These are phyloP conservation scores for Solanum lycopersicoides DNA, from an alignment of 257 asterid genomes.

Conservation along the genomic window DNA sequence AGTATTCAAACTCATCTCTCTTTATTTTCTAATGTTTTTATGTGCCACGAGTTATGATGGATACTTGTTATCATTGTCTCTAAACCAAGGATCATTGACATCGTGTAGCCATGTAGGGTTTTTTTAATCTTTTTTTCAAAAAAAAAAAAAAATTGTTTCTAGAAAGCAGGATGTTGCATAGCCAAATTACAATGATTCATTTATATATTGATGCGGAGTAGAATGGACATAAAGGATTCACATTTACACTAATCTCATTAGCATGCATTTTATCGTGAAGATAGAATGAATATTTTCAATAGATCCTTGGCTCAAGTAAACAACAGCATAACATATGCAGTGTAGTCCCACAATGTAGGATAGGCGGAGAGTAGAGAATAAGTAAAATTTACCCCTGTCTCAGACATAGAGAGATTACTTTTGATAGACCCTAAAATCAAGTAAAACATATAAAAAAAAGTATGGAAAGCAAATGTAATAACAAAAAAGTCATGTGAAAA, in stretches of 20 bases:
- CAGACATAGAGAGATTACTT: neutral
- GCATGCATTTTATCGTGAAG: neutral
- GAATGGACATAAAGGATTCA: neutral
- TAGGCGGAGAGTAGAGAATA: neutral
- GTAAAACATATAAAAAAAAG: neutral
- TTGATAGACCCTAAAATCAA: neutral
- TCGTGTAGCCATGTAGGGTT: neutral
- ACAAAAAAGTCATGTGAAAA: neutral
- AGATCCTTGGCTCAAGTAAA: neutral
- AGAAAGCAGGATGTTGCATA: neutral
- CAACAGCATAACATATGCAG: fast-evolving
- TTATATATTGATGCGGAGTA: neutral
- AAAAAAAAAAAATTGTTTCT: too few species aligned
- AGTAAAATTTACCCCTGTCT: neutral
- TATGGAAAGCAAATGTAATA: neutral
- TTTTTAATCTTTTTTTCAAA: neutral
- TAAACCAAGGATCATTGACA: neutral
- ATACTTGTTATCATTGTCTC: neutral
- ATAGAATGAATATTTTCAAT: neutral
- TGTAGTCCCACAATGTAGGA: neutral
- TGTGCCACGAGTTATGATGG: neutral
- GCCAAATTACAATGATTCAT: neutral
- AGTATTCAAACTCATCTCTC: neutral
- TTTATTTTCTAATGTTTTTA: neutral
- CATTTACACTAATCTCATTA: neutral